Evolutionary conservation across 352 stramenopile genomes (phyloP).

Genomic region (Thraustotheca clavata): DNA sequence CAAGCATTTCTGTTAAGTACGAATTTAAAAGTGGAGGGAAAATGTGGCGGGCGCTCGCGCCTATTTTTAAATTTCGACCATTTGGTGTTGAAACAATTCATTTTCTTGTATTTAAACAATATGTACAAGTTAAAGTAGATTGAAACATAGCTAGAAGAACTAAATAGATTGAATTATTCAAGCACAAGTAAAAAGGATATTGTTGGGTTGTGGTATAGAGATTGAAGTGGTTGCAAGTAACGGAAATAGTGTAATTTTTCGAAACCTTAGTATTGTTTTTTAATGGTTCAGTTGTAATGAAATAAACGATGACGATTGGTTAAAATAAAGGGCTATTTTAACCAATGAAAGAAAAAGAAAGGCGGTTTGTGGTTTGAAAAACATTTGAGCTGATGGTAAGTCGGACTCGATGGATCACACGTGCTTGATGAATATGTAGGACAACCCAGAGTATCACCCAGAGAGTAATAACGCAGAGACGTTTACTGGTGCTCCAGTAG

Average conservation of each 20-base stretch:
- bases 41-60: not conserved
- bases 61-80: constrained; percentile 7
- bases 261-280: no score
- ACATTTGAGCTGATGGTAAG: not conserved
- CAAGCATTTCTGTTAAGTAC: not conserved
- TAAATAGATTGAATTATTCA: not conserved
- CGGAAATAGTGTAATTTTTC: no score
- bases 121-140: no score
- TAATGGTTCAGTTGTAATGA: no score
- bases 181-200: not conserved
- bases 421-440: not conserved
- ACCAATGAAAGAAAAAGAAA: not conserved
- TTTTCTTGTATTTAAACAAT: no score
- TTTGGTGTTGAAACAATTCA: not conserved
- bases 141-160: no score
- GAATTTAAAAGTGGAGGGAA: constrained; percentile 8
- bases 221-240: no score
- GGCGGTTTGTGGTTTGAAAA: not conserved
- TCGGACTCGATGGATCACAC: not conserved
- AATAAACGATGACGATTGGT: no score
- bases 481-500: not conserved
- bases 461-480: not conserved
- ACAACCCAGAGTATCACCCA: not conserved
- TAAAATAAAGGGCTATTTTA: not conserved
- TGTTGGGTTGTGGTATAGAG: no score